Evolutionary conservation across 73 alveolate species (phyloP), one percentile per base, ranked within the genome.

Genomic region (Stentor roeselii): DNA sequence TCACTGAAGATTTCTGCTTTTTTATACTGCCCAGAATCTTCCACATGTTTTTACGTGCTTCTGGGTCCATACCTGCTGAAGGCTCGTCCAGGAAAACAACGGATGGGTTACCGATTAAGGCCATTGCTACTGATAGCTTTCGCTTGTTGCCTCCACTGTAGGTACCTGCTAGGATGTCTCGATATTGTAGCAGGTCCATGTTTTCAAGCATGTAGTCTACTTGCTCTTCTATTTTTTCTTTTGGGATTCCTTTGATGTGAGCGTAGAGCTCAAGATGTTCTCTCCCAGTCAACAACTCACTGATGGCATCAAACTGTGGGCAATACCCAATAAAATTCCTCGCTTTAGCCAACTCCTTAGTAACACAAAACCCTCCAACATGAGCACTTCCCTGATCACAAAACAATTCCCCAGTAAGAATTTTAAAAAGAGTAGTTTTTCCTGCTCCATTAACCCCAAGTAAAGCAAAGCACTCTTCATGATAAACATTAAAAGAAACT

Each of bases 391-490:
- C 99, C 42, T 58, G 75, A 0, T 97, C 90, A 3, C 97, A 98
- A 39, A 86, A 60, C 74, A 93, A 87, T 76, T 97, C 99, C 76
- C 98, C 98, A 39, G 99, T 93, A 59, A 97, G 93, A 36, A 96
- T 89, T 88, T 96, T 97, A 84, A 97, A 97, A 42, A 99, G 95
- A 0, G 99, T 96, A 36, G 99, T 96, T 87, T 97, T 97, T 42
- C 99, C 99, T 60, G 99, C 99, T 60, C 99, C 99, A 84, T 97
- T 95, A 30, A 96, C 98, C 60, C 99, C 99, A 36, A 97, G 87
- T 37, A 97, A 90, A 0, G 99, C 99, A 88, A 97, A 97, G 83
- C 98, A 95, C 89, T 97, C 99, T 32, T 99, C 99, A 83, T 97
- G 91, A 39, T 92, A 95, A 50, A 97, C 89, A 59, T 98, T 97